Base-by-base conservation (phyloP, 2,329 filamentous ascomycete species). In the Exophiala spinifera region DNA sequence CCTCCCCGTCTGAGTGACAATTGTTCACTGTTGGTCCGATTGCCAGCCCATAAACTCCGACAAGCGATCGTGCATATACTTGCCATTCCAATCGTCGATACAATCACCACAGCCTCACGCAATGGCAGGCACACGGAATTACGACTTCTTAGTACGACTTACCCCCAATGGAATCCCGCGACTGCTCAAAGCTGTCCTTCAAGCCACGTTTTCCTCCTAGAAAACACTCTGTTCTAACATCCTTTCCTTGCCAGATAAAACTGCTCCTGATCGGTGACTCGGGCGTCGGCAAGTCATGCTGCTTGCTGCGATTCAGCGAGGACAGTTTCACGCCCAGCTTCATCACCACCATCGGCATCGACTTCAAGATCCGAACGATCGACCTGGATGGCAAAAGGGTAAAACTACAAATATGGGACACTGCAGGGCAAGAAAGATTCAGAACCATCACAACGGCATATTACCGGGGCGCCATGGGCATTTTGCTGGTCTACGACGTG, bases 321-420 rank as follows among this genome's bases (percentile, higher is more conserved):
- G 91, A 96, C 79, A 95, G 89, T 44, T 96, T 96, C 78, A 96
- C 91, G 49, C 91, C 91, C 40, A 95, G 90, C 66, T 96, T 96
- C 81, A 96, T 96, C 79, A 96, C 91, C 60, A 99, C 94, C 61
- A 99, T 99, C 75, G 94, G 94, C 65, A 97, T 99, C 79, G 94
- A 99, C 78, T 99, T 99, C 81, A 99, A 99, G 83, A 99, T 99
- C 72, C 85, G 94, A 64, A 99, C 94, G 63, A 99, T 99, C 77
- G 94, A 99, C 78, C 81, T 99, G 65, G 94, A 99, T 76, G 92
- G 92, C 72, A 99, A 99, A 84, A 84, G 92, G 61, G 94, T 99
- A 68, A 99, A 99, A 82, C 79, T 99, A 71, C 94, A 99, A 79
- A 99, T 99, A 76, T 99, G 94, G 94, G 94, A 99, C 71, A 99